These are phyloP conservation scores for Westerdykella ornata DNA, from an alignment of 2,329 filamentous ascomycete species.

Conservation along the genomic window DNA sequence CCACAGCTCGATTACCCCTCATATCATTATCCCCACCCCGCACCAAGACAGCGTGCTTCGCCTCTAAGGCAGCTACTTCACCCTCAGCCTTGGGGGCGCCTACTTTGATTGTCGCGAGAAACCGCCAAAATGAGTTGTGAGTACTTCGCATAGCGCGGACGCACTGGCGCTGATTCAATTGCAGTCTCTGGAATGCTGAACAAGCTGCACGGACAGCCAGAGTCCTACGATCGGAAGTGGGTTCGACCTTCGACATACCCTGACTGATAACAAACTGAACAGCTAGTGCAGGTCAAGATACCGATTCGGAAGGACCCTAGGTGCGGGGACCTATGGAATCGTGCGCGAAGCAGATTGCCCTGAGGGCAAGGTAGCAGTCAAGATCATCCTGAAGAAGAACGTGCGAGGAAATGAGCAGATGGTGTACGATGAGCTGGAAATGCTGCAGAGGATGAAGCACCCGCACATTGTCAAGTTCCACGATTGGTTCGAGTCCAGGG, in stretches of 20 bases:
- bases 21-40: conserved; percentile 12
- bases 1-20: conserved; percentile 17
- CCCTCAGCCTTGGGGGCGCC: conserved; percentile 26
- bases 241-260: conserved; percentile 17
- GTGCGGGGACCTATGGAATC: conserved; percentile 96
- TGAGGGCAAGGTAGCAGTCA: conserved; percentile 83
- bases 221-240: conserved; percentile 98
- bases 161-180: conserved; percentile 11
- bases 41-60: conserved; percentile 22
- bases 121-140: conserved; percentile 33
- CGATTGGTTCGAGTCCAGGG: conserved; percentile 98
- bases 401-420: conserved; percentile 97
- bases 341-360: conserved; percentile 88
- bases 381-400: conserved; percentile 99
- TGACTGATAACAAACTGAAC: conserved; percentile 20
- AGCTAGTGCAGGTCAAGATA: conserved; percentile 64
- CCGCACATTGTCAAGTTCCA: conserved; percentile 95
- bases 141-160: conserved; percentile 6
- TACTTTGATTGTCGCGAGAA: conserved; percentile 21
- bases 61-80: conserved; percentile 27
- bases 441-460: conserved; percentile 86
- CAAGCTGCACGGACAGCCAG: conserved; percentile 91
- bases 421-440: conserved; percentile 94
- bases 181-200: conserved; percentile 85
- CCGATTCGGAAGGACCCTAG: conserved; percentile 84